Conservation (phyloP, 1,284 basidiomycete species). For the Microbotryum scabiosae region DNA sequence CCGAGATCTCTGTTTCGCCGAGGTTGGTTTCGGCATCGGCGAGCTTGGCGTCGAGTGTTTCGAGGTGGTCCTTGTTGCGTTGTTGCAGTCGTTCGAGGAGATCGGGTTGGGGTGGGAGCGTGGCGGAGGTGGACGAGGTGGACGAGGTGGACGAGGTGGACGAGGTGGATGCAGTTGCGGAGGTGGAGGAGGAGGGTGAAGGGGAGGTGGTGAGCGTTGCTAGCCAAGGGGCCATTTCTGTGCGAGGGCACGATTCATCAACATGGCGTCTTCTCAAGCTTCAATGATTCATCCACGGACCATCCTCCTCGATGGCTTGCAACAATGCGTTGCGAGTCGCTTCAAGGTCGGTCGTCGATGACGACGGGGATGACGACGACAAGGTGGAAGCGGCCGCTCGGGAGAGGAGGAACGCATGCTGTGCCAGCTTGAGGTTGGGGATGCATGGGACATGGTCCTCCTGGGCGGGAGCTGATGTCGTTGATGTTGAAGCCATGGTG, state of each 20-base stretch:
- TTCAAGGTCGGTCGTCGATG: slow-evolving; percentile 48
- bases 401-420: slow-evolving; percentile 65
- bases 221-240: slow-evolving; percentile 77
- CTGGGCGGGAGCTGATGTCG: neutral
- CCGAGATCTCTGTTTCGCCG: slow-evolving; percentile 88
- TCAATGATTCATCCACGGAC: slow-evolving; percentile 46
- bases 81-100: slow-evolving; percentile 63
- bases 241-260: neutral
- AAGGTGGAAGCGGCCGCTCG: slow-evolving; percentile 51
- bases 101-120: slow-evolving; percentile 33
- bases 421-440: slow-evolving; percentile 71
- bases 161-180: slow-evolving; percentile 29
- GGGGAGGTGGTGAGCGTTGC: slow-evolving; percentile 26
- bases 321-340: slow-evolving; percentile 59
- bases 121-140: neutral
- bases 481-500: no score
- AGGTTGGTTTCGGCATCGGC: slow-evolving; percentile 82
- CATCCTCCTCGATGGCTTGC: slow-evolving; percentile 73
- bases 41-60: slow-evolving; percentile 67
- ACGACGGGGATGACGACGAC: no score
- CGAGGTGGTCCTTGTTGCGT: slow-evolving; percentile 66
- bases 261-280: neutral
- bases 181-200: no score
- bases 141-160: slow-evolving; percentile 12
- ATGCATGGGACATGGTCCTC: slow-evolving; percentile 63